Evolutionary conservation across 2,329 filamentous ascomycete genomes (phyloP), one percentile per base, ranked within the genome.

Genomic region (Bimuria novae-zelandiae): DNA sequence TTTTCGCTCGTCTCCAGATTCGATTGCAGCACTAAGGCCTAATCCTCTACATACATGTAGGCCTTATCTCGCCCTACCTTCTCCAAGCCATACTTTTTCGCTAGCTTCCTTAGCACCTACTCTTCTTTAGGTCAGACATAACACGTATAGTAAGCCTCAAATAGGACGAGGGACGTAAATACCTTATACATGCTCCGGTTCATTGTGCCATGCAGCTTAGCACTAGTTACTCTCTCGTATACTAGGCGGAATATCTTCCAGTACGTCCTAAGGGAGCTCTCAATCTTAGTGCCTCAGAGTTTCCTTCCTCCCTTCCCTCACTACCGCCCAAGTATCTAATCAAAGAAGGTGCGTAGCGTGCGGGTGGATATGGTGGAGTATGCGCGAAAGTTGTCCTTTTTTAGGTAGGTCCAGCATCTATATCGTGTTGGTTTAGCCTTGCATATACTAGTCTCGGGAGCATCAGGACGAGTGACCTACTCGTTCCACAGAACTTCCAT

Each of bases 1-100:
- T 55, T 53, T 36, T 57, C 36, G 21, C 51, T 57, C 17, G 39
- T 55, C 29, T 29, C 21, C 11, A 55, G 37, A 42, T 61, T 60
- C 16, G 49, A 57, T 46, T 51, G 37, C 14, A 60, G 51, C 11
- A 58, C 51, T 51, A 30, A 27, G 17, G 35, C 41, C 11, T 35
- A 35, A 55, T 64, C 60, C 45, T 63, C 46, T 16, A 56, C 30
- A 51, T 60, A 56, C 27, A 60, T 58, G 12, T 16, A 54, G 1
- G 40, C 25, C 22, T 60, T 60, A 30, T 62, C 51, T 47, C 32
- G 29, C 12, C 52, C 49, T 29, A 49, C 49, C 23, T 59, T 60
- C 22, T 52, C 55, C 36, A 65, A 32, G 16, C 37, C 22, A 32
- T 66, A 49, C 36, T 61, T 61, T 37, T 60, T 64, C 0, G 49